These are phyloP conservation scores for Entonaema liquescens DNA, from an alignment of 495 filamentous ascomycete genomes.

Conservation along the genomic window DNA sequence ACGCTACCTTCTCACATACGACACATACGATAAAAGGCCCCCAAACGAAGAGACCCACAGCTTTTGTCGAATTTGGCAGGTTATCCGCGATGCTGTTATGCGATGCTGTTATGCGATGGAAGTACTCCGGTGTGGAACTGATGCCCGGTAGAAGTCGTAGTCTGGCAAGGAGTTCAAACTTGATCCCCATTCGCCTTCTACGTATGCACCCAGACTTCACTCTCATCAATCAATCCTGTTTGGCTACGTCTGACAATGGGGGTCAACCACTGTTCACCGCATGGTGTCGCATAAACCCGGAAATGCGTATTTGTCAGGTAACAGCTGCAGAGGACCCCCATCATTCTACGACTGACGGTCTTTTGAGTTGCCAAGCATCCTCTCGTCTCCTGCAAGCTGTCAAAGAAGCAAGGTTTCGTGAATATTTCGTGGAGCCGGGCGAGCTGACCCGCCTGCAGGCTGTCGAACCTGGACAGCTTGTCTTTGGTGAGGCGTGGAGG, in stretches of 20 bases:
- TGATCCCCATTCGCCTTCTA: slow-evolving; percentile 4
- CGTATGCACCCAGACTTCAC: slow-evolving; percentile 1
- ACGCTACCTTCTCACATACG: neutral
- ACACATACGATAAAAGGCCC: slow-evolving; percentile 5
- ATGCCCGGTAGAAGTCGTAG: slow-evolving; percentile 1
- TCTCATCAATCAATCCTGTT: slow-evolving; percentile 17
- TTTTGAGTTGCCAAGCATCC: slow-evolving; percentile 27
- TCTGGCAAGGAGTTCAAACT: slow-evolving; percentile 3
- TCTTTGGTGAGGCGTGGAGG: slow-evolving; percentile 35
- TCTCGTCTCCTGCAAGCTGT: slow-evolving; percentile 30
- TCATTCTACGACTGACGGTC: slow-evolving; percentile 4
- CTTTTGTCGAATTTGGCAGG: neutral
- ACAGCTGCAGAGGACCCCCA: slow-evolving; percentile 35
- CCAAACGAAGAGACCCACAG: slow-evolving; percentile 12
- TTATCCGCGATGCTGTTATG: neutral
- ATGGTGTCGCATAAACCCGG: slow-evolving; percentile 21
- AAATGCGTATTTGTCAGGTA: slow-evolving; percentile 24
- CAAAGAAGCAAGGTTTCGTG: slow-evolving; percentile 21
- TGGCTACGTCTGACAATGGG: slow-evolving; percentile 17
- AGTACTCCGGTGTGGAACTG: slow-evolving; percentile 9
- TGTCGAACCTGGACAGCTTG: slow-evolving; percentile 4
- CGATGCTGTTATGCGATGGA: neutral
- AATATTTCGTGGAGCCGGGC: slow-evolving; percentile 34
- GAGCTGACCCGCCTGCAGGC: slow-evolving; percentile 30
- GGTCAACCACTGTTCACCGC: slow-evolving; percentile 30